Evolutionary conservation across 257 asterid species (phyloP), one percentile per base, ranked within the genome.

Genomic region (Haberlea rhodopensis): DNA sequence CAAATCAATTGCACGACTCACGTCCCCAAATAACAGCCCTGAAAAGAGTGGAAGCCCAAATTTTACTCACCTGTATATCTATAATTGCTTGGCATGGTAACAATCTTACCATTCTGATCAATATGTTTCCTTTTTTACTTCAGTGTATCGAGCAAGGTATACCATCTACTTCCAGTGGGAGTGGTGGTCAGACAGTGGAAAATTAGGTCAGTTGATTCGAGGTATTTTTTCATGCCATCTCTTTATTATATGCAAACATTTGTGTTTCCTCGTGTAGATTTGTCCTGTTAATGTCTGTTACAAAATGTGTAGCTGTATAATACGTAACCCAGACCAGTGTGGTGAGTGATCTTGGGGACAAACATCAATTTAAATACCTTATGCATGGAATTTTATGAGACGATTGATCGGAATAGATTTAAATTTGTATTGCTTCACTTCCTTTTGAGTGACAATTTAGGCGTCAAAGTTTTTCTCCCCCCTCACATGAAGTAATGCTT

Each of bases 61-160:
- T 0, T 37, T 10, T 11, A 37, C 0, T 10, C 16, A 37, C n/a
- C n/a, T 37, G 46, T 37, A 37, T 29, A 5, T 37, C 5, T 37
- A 37, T 11, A 3, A 37, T 37, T 37, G 5, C 46, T 37, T 37
- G 5, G 46, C 40, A 37, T 37, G 46, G 46, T 37, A 37, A 37
- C 40, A 32, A 43, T 43, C 16, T 10, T 15, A 60, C 21, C 18
- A 68, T 57, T 72, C 68, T 73, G 67, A 73, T 45, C 31, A 3
- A 19, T 23, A 9, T 53, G 34, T 57, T 60, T 57, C 57, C 29
- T 67, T 53, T 63, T 70, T 23, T 48, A 60, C 34, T 57, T 22
- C 82, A 88, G 95, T 79, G 91, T 78, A 86, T 86, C 23, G 96
- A 88, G 82, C 89, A 88, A 68, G 88, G 92, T 51, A 88, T 81